phyloP scores from a whole-genome alignment of 2,329 filamentous ascomycete genomes.

The Aaosphaeria pasadenensis region DNA sequence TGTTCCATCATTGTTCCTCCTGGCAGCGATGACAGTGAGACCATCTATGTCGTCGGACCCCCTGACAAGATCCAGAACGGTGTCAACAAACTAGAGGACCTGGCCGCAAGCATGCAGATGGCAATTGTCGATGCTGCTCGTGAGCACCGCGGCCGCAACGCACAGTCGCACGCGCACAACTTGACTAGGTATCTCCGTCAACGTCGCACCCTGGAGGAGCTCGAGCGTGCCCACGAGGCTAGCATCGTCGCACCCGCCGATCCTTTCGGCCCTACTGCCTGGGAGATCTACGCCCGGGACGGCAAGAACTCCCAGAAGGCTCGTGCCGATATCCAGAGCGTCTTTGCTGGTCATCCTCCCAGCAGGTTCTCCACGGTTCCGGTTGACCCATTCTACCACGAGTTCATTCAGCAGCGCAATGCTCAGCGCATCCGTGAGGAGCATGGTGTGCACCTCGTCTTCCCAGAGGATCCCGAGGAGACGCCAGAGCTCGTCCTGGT shows the following conservation, averaged over 20 bases:
- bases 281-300: constrained; percentile 86
- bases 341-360: constrained; percentile 72
- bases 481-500: constrained; percentile 67
- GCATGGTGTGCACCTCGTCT: constrained; percentile 69
- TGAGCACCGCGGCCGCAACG: constrained; percentile 72
- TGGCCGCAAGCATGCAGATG: constrained; percentile 84
- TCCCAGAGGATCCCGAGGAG: constrained; percentile 62
- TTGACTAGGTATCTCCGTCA: constrained; percentile 85
- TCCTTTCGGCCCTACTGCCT: constrained; percentile 68
- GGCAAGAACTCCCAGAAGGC: constrained; percentile 78
- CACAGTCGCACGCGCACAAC: constrained; percentile 76
- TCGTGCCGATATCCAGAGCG: constrained; percentile 69
- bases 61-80: constrained; percentile 69
- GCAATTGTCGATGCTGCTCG: constrained; percentile 78
- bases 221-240: constrained; percentile 78
- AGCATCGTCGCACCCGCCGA: constrained; percentile 79
- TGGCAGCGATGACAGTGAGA: constrained; percentile 73
- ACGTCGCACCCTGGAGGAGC: constrained; percentile 74
- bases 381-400: constrained; percentile 77
- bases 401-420: constrained; percentile 65
- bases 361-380: constrained; percentile 64
- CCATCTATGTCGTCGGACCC: constrained; percentile 81
- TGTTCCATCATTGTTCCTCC: constrained; percentile 83
- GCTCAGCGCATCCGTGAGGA: constrained; percentile 63
- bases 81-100: constrained; percentile 79